Base-by-base conservation (phyloP, 139 green algal species). In the Tetradesmus lagerheimii region DNA sequence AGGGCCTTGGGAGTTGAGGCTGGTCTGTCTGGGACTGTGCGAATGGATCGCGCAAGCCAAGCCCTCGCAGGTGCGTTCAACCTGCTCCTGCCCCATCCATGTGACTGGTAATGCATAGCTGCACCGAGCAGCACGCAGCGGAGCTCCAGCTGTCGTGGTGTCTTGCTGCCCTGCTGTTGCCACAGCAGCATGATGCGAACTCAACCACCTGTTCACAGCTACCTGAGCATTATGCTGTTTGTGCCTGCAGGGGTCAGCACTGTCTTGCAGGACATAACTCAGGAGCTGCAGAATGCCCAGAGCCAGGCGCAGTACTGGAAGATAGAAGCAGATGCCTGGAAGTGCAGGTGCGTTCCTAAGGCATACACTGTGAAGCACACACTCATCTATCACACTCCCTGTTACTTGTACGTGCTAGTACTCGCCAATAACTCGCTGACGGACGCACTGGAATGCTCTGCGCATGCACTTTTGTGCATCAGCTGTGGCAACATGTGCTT, bases 241-340 rank as follows among this genome's bases (percentile, higher is more conserved):
- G 20, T 74, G 45, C 0, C 25, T n/a, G 39, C 78, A 91, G 87
- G 78, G 31, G 45, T 91, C 29, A 67, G 29, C 15, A 47, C 23
- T 6, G 77, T 79, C 1, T 35, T 91, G 25, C 27, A 67, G 4
- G 87, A 91, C 53, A 81, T 91, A 11, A 80, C 78, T 31, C 41
- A 80, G 35, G 57, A 91, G 50, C 87, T 91, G 31, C 78, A 91
- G 16, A 74, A 87, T 18, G 78, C 41, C 15, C 37, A 71, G 53
- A 64, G 35, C 12, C 77, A 91, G 29, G 25, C 35, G 9, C 76
- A 91, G 77, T 81, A 91, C 35, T 91, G 87, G 87, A 79, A 80
- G 35, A 11, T 47, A 1, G 87, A 91, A 64, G 87, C 87, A 50
- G 79, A 91, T 37, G 79, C 87, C 9, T 91, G 78, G 76, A 86